These are phyloP conservation scores for Thalassiosira mediterranea DNA, from an alignment of 352 stramenopile genomes.

Conservation along the genomic window DNA sequence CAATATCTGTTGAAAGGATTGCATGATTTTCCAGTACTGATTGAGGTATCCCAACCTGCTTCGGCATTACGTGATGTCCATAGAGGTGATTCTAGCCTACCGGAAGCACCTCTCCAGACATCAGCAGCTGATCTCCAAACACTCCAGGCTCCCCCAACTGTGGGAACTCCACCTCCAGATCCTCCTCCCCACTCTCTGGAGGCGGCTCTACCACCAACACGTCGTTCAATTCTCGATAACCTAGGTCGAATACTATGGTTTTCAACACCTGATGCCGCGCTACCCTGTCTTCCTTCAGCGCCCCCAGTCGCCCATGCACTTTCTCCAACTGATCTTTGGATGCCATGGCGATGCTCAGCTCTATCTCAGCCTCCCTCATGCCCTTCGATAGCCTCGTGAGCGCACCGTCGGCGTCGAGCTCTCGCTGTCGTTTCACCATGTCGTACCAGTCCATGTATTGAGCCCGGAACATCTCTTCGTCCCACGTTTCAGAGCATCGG, in stretches of 20 bases:
- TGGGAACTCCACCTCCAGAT: conserved; percentile 52
- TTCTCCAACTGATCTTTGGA: conserved; percentile 58
- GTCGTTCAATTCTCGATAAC: conserved; percentile 79
- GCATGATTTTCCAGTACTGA: no score
- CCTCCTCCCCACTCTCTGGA: conserved; percentile 17
- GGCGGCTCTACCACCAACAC: conserved; percentile 59
- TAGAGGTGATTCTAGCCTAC: conserved; percentile 53
- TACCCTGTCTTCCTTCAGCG: conserved; percentile 54
- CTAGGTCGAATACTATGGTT: conserved; percentile 79
- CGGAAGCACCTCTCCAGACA: conserved; percentile 67
- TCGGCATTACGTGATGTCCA: no score
- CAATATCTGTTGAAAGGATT: no score
- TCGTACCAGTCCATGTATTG: conserved; percentile 77
- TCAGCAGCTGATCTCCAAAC: conserved; percentile 62
- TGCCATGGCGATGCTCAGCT: conserved; percentile 69
- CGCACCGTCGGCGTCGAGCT: conserved; percentile 28
- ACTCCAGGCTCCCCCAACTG: conserved; percentile 56
- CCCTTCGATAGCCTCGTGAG: conserved; percentile 57
- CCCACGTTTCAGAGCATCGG: conserved; percentile 65
- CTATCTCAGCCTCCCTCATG: conserved; percentile 78
- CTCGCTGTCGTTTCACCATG: conserved; percentile 60
- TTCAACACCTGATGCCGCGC: conserved; percentile 70
- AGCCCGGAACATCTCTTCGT: conserved; percentile 72
- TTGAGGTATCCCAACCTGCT: no score
- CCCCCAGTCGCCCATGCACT: conserved; percentile 63